phyloP scores from a whole-genome alignment of 2,329 filamentous ascomycete genomes.

The Pseudogymnoascus sp. region DNA sequence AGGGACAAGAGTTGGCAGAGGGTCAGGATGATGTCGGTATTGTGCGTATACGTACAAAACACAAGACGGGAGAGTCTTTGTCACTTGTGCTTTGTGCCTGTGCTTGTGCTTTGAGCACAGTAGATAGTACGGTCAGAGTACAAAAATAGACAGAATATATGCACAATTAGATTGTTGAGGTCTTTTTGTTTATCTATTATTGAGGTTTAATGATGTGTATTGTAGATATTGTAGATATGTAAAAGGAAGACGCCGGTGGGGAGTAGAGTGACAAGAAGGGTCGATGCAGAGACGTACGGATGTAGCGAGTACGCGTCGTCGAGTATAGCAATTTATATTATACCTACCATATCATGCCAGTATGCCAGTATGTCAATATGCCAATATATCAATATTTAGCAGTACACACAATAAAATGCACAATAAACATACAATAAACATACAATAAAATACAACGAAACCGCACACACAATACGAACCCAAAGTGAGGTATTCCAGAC shows the following conservation, averaged over 20 bases:
- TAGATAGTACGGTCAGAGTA: neutral
- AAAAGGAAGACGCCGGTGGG: neutral
- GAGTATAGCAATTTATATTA: neutral
- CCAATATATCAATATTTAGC: no score
- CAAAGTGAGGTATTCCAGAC: neutral
- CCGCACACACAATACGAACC: neutral
- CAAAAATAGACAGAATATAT: neutral
- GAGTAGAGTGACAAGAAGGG: neutral
- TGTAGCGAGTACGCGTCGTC: neutral
- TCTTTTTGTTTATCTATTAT: neutral
- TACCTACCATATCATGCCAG: neutral
- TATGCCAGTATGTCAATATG: no score
- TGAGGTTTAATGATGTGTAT: neutral
- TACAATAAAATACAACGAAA: neutral
- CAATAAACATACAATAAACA: neutral
- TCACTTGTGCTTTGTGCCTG: neutral
- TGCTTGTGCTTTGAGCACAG: neutral
- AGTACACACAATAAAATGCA: neutral
- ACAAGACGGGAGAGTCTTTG: neutral
- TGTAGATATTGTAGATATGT: neutral
- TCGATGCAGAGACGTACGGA: neutral
- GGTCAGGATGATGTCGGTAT: neutral
- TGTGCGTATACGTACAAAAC: neutral
- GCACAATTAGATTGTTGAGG: neutral
- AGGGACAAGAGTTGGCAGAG: neutral